Evolutionary conservation across 2,329 filamentous ascomycete species (phyloP).

Genomic region (Metarhizium guizhouense): DNA sequence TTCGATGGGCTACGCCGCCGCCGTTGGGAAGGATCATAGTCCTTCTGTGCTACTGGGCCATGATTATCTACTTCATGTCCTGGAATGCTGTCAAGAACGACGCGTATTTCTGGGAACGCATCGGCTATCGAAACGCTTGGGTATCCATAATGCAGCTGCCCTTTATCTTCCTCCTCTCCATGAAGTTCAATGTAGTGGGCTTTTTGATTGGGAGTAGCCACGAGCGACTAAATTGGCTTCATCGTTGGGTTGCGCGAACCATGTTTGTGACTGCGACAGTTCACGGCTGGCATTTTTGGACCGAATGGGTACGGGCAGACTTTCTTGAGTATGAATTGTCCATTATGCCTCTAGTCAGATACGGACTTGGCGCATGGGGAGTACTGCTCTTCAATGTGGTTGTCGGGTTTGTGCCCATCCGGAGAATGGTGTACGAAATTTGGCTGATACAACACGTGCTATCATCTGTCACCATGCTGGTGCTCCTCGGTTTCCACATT

Average conservation of each 20-base stretch:
- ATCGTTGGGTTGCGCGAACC: constrained; percentile 62
- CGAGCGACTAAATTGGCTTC: constrained; percentile 64
- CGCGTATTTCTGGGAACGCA: constrained; percentile 52
- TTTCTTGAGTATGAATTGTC: constrained; percentile 50
- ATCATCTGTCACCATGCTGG: constrained; percentile 52
- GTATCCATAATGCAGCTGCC: constrained; percentile 56
- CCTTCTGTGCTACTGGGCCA: constrained; percentile 47
- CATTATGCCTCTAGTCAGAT: constrained; percentile 56
- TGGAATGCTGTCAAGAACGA: constrained; percentile 40
- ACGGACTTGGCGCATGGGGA: constrained; percentile 58
- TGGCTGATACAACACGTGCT: constrained; percentile 61
- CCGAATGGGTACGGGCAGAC: constrained; percentile 51
- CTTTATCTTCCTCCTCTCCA: constrained; percentile 52
- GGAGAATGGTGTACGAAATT: constrained; percentile 58
- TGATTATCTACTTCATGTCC: constrained; percentile 49
- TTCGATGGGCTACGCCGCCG: constrained; percentile 50
- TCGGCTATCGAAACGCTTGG: constrained; percentile 61
- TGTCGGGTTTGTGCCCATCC: constrained; percentile 53
- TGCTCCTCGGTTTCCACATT: constrained; percentile 54
- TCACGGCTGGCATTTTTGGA: constrained; percentile 62
- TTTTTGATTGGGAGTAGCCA: constrained; percentile 54
- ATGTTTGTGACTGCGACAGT: constrained; percentile 60
- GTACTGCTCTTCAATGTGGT: constrained; percentile 57
- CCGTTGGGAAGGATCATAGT: constrained; percentile 46
- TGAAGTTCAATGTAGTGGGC: constrained; percentile 51